Conservation (phyloP, 257 asterid species). For the Solanum microdontum region DNA sequence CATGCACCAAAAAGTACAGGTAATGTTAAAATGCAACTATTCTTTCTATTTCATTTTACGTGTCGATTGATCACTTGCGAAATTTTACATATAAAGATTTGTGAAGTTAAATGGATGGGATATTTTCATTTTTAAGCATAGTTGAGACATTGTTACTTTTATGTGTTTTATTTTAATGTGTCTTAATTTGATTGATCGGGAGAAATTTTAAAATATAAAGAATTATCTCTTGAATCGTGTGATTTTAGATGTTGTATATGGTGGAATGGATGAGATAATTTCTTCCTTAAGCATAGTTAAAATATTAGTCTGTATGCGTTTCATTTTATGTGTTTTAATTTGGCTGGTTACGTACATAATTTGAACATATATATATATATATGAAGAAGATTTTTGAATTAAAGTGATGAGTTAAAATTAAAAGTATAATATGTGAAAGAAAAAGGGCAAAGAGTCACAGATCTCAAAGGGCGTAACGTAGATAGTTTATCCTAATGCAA, state of each 20-base stretch:
- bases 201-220: no score
- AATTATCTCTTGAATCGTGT: background rate
- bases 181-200: no score
- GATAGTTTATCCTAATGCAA: no score
- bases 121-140: background rate
- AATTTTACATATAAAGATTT: no score
- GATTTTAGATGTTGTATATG: background rate
- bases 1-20: slow-evolving; percentile 5
- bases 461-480: no score
- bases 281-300: background rate
- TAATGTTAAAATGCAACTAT: background rate
- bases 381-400: background rate
- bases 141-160: background rate
- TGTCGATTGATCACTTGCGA: background rate
- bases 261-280: background rate
- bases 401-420: background rate
- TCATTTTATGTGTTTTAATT: background rate
- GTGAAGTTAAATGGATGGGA: background rate
- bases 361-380: background rate
- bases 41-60: background rate
- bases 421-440: background rate
- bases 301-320: no score
- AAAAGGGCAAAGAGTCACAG: background rate
- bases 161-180: background rate
- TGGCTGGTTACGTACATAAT: fast-evolving